Evolutionary conservation across 2,329 filamentous ascomycete genomes (phyloP).

Genomic region (Cladobotryum mycophilum): DNA sequence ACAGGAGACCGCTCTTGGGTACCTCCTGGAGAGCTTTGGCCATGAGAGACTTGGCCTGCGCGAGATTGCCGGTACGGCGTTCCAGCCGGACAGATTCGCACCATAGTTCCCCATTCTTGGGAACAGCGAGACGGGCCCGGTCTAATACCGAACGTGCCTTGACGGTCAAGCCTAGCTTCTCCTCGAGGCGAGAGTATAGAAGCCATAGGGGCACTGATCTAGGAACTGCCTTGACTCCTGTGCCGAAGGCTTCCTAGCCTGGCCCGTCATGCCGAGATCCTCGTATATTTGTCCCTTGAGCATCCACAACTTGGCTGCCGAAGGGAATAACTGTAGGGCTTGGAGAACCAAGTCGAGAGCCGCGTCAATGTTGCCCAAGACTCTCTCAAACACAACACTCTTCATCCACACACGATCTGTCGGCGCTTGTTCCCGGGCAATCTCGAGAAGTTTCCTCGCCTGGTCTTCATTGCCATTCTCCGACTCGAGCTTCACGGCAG

Average conservation of each 20-base stretch:
- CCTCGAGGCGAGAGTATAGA: slow-evolving; percentile 81
- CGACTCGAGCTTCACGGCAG: slow-evolving; percentile 91
- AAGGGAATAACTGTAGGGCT: slow-evolving; percentile 79
- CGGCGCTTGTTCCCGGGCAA: slow-evolving; percentile 79
- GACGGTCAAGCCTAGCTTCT: slow-evolving; percentile 73
- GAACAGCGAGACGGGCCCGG: slow-evolving; percentile 78
- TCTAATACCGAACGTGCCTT: slow-evolving; percentile 94
- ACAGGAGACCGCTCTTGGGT: slow-evolving; percentile 78
- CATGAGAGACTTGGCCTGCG: slow-evolving; percentile 88
- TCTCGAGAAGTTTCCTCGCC: slow-evolving; percentile 72
- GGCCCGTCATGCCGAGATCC: slow-evolving; percentile 66
- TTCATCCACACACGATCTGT: slow-evolving; percentile 98
- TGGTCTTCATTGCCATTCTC: slow-evolving; percentile 78
- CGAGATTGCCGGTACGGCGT: slow-evolving; percentile 73
- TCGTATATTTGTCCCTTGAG: slow-evolving; percentile 99
- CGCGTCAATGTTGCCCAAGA: slow-evolving; percentile 69
- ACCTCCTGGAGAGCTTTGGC: slow-evolving; percentile 88
- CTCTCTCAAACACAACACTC: slow-evolving; percentile 86
- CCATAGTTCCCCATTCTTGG: slow-evolving; percentile 80
- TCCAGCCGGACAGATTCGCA: slow-evolving; percentile 92
- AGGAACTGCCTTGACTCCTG: slow-evolving; percentile 81
- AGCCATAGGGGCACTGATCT: slow-evolving; percentile 85
- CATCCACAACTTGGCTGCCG: slow-evolving; percentile 89
- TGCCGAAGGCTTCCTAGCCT: slow-evolving; percentile 87
- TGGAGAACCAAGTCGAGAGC: slow-evolving; percentile 84